phyloP scores from a whole-genome alignment of 2,329 filamentous ascomycete genomes.

The Phialocephala subalpina region DNA sequence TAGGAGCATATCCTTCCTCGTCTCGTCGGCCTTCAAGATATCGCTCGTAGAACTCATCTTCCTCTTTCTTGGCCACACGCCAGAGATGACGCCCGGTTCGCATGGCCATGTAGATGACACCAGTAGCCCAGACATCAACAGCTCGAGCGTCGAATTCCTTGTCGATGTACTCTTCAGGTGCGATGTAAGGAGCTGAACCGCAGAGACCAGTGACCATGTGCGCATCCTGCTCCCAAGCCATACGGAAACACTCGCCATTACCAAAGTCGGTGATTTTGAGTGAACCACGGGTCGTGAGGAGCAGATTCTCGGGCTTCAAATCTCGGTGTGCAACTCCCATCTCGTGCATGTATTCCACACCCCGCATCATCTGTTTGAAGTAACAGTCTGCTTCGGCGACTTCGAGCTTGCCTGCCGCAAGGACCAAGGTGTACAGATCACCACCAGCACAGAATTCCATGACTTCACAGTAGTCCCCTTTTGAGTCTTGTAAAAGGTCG shows the following conservation, averaged over 20 bases:
- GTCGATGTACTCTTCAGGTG: conserved; percentile 94
- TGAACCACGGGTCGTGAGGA: conserved; percentile 89
- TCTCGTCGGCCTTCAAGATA: conserved; percentile 93
- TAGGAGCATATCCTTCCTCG: conserved; percentile 94
- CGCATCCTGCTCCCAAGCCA: conserved; percentile 98
- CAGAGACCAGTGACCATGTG: conserved; percentile 98
- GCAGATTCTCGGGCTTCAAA: conserved; percentile 94
- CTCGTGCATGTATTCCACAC: conserved; percentile 98
- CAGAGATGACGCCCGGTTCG: conserved; percentile 93
- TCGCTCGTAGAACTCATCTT: conserved; percentile 95
- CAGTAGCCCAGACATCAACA: conserved; percentile 98
- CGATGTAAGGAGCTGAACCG: conserved; percentile 96
- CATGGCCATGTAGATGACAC: conserved; percentile 99
- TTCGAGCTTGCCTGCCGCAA: conserved; percentile 90
- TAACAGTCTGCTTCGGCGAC: conserved; percentile 95
- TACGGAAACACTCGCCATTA: conserved; percentile 98
- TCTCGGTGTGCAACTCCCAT: conserved; percentile 99
- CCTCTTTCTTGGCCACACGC: conserved; percentile 95
- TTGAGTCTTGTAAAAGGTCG: conserved; percentile 92
- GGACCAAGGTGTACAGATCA: conserved; percentile 91
- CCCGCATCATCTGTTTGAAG: conserved; percentile 99
- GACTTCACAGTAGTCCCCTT: conserved; percentile 97
- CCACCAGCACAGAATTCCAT: conserved; percentile 99
- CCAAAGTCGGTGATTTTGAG: conserved; percentile 99
- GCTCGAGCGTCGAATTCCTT: conserved; percentile 96